phyloP scores from a whole-genome alignment of 495 filamentous ascomycete species.

The Penicillium ucsense region DNA sequence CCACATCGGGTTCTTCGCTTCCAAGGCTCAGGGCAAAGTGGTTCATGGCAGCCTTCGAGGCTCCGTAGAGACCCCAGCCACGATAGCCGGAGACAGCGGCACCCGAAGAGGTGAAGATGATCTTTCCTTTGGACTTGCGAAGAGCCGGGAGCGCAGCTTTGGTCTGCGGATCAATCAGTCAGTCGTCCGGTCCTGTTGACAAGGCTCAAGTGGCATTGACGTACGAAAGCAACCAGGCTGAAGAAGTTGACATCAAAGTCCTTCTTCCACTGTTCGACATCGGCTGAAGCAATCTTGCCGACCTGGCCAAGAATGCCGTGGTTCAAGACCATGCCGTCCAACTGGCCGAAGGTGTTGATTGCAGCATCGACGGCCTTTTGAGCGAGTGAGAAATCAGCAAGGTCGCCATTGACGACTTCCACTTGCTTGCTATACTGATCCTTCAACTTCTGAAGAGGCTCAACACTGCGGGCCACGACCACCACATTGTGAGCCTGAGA shows the following conservation, averaged over 20 bases:
- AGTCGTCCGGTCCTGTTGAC: constrained; percentile 2
- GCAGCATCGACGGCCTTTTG: constrained; percentile 54
- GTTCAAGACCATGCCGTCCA: constrained; percentile 82
- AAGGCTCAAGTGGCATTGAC: constrained; percentile 12
- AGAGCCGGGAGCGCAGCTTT: constrained; percentile 67
- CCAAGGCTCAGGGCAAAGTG: constrained; percentile 64
- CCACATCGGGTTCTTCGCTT: constrained; percentile 71
- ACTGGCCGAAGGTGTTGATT: constrained; percentile 50
- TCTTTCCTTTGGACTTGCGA: constrained; percentile 55
- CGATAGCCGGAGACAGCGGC: constrained; percentile 58
- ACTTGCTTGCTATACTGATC: constrained; percentile 56
- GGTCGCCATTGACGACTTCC: constrained; percentile 63
- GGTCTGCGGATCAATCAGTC: constrained; percentile 36
- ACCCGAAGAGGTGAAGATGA: constrained; percentile 69
- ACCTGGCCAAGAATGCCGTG: constrained; percentile 77
- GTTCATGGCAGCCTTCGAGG: constrained; percentile 83
- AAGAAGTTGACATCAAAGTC: constrained; percentile 79
- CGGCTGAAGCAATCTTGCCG: constrained; percentile 54
- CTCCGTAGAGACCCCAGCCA: constrained; percentile 73
- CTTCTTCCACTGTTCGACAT: constrained; percentile 62
- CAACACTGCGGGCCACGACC: constrained; percentile 60
- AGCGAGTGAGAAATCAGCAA: constrained; percentile 55
- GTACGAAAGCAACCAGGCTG: constrained; percentile 66
- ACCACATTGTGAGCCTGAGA: constrained; percentile 58
- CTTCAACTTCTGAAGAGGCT: constrained; percentile 57